Percentiles rank a stretch among this genome's conserved stretches.
Conservation (phyloP, 257 asterid species). For the Coffea canephora region DNA sequence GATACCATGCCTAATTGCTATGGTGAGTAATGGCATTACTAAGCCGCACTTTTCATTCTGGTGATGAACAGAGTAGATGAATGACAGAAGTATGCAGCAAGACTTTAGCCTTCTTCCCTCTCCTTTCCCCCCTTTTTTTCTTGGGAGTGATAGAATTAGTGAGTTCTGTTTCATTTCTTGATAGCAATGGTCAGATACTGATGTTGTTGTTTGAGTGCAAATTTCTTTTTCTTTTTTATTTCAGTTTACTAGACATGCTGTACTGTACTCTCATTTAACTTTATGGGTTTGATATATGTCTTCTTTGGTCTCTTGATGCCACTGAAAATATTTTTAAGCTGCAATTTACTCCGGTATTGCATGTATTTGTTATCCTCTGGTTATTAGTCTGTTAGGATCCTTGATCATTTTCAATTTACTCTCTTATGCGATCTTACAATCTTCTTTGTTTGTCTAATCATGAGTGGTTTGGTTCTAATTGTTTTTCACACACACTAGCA, state of each 20-base stretch:
- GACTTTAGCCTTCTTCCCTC: not conserved
- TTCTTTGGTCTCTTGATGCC: not conserved
- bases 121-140: not conserved
- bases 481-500: not conserved
- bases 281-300: not conserved
- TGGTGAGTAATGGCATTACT: slow-evolving; percentile 54
- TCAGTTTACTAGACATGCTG: too few species aligned
- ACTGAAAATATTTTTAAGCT: not conserved
- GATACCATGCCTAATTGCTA: slow-evolving; percentile 49
- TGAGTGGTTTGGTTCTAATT: not conserved
- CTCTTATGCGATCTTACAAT: not conserved
- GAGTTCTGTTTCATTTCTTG: not conserved
- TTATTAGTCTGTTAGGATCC: not conserved
- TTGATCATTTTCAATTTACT: not conserved
- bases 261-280: not conserved
- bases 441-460: slow-evolving; percentile 1
- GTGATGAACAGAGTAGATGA: not conserved
- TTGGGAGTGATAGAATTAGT: not conserved
- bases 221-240: not conserved
- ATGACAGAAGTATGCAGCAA: not conserved
- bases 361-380: not conserved
- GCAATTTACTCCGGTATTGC: not conserved
- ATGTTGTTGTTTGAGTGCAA: not conserved
- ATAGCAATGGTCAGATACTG: not conserved
- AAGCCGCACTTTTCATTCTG: slow-evolving; percentile 15